phyloP scores from a whole-genome alignment of 2,329 filamentous ascomycete genomes.

The Beauveria asiatica region DNA sequence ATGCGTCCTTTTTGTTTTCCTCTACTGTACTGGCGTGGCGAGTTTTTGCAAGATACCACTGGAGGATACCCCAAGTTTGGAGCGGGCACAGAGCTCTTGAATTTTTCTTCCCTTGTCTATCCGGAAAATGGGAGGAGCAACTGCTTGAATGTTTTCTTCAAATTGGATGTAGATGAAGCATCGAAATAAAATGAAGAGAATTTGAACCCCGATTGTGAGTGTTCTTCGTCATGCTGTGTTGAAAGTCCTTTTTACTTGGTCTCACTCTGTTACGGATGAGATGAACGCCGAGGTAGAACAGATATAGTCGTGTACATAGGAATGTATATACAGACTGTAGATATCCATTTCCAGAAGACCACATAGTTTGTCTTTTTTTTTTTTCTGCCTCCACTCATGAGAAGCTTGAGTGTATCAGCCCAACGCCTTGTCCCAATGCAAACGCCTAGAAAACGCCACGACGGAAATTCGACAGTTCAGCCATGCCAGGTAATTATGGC shows the following conservation, averaged over 20 bases:
- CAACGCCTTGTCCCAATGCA: slow-evolving; percentile 2
- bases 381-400: neutral
- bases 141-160: neutral
- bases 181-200: neutral
- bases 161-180: slow-evolving; percentile 1
- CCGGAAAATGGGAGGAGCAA: neutral
- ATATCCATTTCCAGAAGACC: neutral
- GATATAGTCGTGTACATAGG: neutral
- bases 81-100: neutral
- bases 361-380: neutral
- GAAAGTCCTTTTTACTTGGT: too few species aligned
- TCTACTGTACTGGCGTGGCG: neutral
- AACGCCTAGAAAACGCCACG: neutral
- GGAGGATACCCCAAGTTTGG: slow-evolving; percentile 9
- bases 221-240: too few species aligned
- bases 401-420: neutral
- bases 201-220: neutral
- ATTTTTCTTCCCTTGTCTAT: neutral
- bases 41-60: neutral
- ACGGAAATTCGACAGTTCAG: neutral
- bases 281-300: neutral
- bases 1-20: neutral
- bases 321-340: neutral
- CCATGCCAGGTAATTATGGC: neutral
- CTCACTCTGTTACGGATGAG: too few species aligned